Base-by-base conservation (phyloP, 1,284 basidiomycete genomes). In the Naganishia albida region DNA sequence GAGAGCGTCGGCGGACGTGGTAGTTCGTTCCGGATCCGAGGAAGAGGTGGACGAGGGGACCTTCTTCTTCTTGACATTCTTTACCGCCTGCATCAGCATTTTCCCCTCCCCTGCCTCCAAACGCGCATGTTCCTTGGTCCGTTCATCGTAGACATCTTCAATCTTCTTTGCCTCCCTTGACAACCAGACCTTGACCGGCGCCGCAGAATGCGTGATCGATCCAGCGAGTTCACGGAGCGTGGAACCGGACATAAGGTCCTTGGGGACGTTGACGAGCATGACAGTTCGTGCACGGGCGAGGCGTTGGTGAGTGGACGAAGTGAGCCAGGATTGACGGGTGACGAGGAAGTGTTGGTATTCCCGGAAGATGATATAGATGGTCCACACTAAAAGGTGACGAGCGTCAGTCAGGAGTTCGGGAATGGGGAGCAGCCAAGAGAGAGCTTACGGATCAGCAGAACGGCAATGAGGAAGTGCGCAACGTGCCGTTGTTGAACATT, bases 121-220 rank as follows among this genome's bases (percentile, higher is more conserved):
- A 75, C 91, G 89, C 67, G 82, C 80, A 73, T 85, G 87, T 2
- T 90, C 89, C 26, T 84, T 83, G 49, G 88, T 77, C 16, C 91
- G 88, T 55, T 90, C 86, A 50, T 93, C 86, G 73, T 89, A 90
- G 30, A 92, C 75, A 54, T 91, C 86, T 3, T 93, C 91, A 12
- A 98, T 82, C 2, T 91, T 86, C 75, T 91, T 88, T 64, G 93
- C 81, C 74, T 96, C 85, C 40, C 87, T 84, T 76, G 92, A 91
- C 48, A 98, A 83, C 94, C 95, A 99, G 39, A 99, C 85, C 70
- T 86, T 87, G 4, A 93, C 88, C 20, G 91, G 91, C 3, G 87
- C 42, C 1, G 52, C 25, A 23, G 44, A 43, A 25, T 67, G 50
- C 30, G 70, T 70, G 44, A 75, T 72, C 3, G 65, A 57, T 8